Conservation (phyloP, 352 stramenopile genomes). For the Phytophthora foliorum region DNA sequence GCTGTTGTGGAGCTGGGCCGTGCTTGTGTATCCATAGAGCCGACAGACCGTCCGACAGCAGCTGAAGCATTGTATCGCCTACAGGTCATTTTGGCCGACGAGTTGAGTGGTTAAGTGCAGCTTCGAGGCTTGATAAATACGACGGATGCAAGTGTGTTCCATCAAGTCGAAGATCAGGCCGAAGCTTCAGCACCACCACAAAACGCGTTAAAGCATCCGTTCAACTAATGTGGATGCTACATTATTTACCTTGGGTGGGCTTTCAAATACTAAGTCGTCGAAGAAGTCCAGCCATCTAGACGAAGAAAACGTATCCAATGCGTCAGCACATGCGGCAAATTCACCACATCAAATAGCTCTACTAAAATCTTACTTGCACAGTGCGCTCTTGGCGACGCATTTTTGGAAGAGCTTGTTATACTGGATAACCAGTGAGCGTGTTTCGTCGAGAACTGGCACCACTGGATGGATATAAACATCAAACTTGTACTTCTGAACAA, state of each 20-base stretch:
- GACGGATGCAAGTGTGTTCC: slow-evolving; percentile 88
- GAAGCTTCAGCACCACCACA: slow-evolving; percentile 44
- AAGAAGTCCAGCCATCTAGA: slow-evolving; percentile 92
- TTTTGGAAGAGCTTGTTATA: slow-evolving; percentile 86
- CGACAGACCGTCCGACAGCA: slow-evolving; percentile 25
- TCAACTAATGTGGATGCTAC: neutral
- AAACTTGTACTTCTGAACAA: slow-evolving; percentile 71
- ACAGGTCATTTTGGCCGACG: slow-evolving; percentile 18
- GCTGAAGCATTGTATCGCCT: slow-evolving; percentile 41
- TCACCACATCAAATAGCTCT: neutral
- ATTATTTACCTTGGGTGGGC: slow-evolving; percentile 52
- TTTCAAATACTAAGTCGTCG: slow-evolving; percentile 70
- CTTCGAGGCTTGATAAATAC: slow-evolving; percentile 68
- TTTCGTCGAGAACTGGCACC: slow-evolving; percentile 91
- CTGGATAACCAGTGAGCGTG: slow-evolving; percentile 77
- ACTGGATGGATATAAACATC: slow-evolving; percentile 88
- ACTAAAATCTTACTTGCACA: slow-evolving; percentile 47
- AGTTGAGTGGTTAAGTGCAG: slow-evolving; percentile 29
- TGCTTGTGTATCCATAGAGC: slow-evolving; percentile 35
- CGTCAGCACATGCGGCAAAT: neutral
- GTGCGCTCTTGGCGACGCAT: slow-evolving; percentile 45
- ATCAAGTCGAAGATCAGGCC: slow-evolving; percentile 67
- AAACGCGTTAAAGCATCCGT: neutral
- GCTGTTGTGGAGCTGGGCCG: slow-evolving; percentile 20
- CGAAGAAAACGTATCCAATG: neutral